phyloP scores from a whole-genome alignment of 2,329 filamentous ascomycete genomes.

The Lachnellula cervina region DNA sequence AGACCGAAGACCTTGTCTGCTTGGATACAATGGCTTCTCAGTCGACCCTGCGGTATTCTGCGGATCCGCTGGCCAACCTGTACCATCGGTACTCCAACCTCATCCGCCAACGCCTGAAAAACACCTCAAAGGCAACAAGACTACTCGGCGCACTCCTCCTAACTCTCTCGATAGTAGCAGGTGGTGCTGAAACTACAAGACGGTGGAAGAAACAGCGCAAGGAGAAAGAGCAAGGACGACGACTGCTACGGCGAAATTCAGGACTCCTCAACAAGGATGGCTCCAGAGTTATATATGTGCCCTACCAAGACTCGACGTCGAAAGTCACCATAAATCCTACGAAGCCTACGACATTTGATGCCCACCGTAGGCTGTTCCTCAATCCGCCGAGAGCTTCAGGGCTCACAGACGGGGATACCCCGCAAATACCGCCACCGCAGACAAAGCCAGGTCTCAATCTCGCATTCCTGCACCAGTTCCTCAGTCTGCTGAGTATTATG shows the following conservation, averaged over 20 bases:
- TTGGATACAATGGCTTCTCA: constrained; percentile 68
- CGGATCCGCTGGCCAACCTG: constrained; percentile 63
- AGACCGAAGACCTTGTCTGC: background rate
- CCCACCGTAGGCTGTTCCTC: constrained; percentile 86
- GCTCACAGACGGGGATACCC: constrained; percentile 58
- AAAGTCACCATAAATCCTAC: constrained; percentile 90
- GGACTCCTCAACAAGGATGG: constrained; percentile 93
- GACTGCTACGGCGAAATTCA: constrained; percentile 84
- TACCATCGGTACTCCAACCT: constrained; percentile 54
- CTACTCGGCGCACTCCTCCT: constrained; percentile 74
- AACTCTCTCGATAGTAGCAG: constrained; percentile 70
- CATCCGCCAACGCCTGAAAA: constrained; percentile 50
- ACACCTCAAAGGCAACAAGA: constrained; percentile 65
- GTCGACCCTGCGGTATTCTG: constrained; percentile 70
- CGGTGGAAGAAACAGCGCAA: constrained; percentile 70
- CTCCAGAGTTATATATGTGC: constrained; percentile 89
- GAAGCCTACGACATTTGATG: constrained; percentile 91
- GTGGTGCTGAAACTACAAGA: constrained; percentile 71
- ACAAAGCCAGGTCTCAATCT: constrained; percentile 93
- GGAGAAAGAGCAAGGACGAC: constrained; percentile 77
- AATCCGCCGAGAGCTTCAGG: constrained; percentile 83
- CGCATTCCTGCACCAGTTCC: constrained; percentile 93
- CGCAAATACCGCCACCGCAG: constrained; percentile 75
- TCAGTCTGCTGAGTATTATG: constrained; percentile 96
- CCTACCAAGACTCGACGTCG: constrained; percentile 79